Percentiles rank a stretch among this genome's conserved stretches.
These are phyloP conservation scores for Gloeostereum incarnatum DNA, from an alignment of 768 basidiomycete species.

Conservation along the genomic window DNA sequence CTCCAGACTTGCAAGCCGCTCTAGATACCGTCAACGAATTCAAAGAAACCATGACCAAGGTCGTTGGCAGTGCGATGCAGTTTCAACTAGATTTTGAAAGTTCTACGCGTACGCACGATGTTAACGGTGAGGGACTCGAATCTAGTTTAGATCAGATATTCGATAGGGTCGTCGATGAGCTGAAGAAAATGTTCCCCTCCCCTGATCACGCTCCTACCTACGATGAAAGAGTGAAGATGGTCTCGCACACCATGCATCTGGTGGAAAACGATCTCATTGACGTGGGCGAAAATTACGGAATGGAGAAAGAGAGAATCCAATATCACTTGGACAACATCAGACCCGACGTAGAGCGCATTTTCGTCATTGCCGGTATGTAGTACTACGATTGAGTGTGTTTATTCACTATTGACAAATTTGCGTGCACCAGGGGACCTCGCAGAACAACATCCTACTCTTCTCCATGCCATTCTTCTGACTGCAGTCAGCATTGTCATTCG, in stretches of 20 bases:
- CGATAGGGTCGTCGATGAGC: conserved; percentile 14
- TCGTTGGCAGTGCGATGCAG: too few species aligned
- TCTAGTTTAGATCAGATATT: conserved; percentile 13
- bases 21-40: too few species aligned
- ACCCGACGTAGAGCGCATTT: conserved; percentile 12
- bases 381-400: not conserved
- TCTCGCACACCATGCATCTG: conserved; percentile 14
- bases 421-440: conserved; percentile 20
- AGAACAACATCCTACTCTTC: conserved; percentile 24
- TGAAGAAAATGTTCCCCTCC: conserved; percentile 15
- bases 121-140: too few species aligned
- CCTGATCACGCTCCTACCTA: conserved; percentile 21
- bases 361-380: conserved; percentile 16
- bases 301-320: conserved; percentile 15
- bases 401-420: not conserved
- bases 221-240: conserved; percentile 13
- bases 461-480: conserved; percentile 15
- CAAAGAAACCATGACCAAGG: too few species aligned
- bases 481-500: conserved; percentile 18
- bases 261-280: conserved; percentile 16
- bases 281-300: conserved; percentile 11
- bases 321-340: conserved; percentile 14
- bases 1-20: too few species aligned
- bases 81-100: too few species aligned
- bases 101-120: too few species aligned